Conservation (phyloP, 2,329 filamentous ascomycete species). For the Penicillium sp. region DNA sequence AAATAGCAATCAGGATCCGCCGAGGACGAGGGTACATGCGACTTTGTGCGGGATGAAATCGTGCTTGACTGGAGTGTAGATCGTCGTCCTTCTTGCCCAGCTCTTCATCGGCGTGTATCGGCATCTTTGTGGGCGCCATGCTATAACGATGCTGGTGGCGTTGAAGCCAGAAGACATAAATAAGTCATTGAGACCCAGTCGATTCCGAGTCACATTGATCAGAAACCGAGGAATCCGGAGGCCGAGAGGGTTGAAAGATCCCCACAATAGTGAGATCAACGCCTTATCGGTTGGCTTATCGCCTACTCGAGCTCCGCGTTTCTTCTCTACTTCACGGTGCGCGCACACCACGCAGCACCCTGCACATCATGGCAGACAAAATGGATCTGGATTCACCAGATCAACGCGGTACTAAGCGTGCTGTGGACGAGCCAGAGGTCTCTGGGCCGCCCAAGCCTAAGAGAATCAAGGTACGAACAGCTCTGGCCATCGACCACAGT, state of each 20-base stretch:
- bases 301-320: constrained; percentile 6
- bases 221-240: not conserved
- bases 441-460: constrained; percentile 39
- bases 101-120: constrained; percentile 55
- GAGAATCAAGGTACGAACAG: constrained; percentile 41
- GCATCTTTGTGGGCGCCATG: constrained; percentile 40
- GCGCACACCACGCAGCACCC: constrained; percentile 4
- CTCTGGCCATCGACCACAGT: not conserved
- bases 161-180: constrained; percentile 16
- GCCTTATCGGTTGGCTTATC: constrained; percentile 23
- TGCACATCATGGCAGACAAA: constrained; percentile 29
- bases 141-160: constrained; percentile 4
- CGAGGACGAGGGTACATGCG: constrained; percentile 40
- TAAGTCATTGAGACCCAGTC: not conserved
- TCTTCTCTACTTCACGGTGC: constrained; percentile 17
- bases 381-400: constrained; percentile 44
- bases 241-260: not conserved
- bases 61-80: constrained; percentile 38
- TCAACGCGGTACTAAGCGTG: constrained; percentile 46
- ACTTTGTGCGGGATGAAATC: constrained; percentile 31
- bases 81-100: constrained; percentile 63
- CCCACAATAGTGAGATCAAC: constrained; percentile 6
- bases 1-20: constrained; percentile 47
- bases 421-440: constrained; percentile 43
- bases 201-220: not conserved